A percentile compares a stretch with the other conserved stretches of the same genome.
Conservation (phyloP, 441 rosid genomes). For the Erodium texanum region DNA sequence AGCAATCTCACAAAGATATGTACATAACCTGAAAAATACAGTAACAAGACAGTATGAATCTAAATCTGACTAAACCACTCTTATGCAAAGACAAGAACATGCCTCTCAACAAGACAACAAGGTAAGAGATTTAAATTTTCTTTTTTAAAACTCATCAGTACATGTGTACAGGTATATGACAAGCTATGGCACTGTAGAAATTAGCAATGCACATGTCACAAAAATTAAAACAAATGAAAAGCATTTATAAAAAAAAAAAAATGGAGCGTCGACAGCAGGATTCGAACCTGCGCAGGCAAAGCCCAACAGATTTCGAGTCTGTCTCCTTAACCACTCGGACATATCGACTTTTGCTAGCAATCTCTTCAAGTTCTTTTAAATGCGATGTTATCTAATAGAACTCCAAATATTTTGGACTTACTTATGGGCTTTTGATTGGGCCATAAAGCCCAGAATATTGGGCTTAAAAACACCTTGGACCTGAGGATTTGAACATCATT, state of each 20-base stretch:
- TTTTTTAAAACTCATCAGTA: no score
- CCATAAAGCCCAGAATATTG: background rate
- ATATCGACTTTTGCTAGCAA: conserved; percentile 14
- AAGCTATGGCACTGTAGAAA: background rate
- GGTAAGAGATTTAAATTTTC: background rate
- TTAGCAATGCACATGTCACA: background rate
- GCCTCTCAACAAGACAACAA: background rate
- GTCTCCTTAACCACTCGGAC: conserved; percentile 34
- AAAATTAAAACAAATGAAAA: no score
- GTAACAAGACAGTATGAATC: background rate
- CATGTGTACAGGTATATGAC: no score
- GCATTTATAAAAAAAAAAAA: no score
- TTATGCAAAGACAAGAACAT: background rate
- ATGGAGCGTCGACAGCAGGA: conserved; percentile 44
- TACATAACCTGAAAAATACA: background rate
- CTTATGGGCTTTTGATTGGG: no score
- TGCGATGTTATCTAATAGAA: no score
- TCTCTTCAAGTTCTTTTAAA: no score
- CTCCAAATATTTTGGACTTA: no score
- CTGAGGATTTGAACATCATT: no score
- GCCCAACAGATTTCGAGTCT: conserved; percentile 39
- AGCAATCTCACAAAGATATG: background rate
- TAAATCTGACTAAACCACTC: background rate
- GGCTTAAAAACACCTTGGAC: background rate
- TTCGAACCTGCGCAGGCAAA: conserved; percentile 64